Base-by-base conservation (phyloP, 108 stramenopile species). In the Cyclotella atomus region DNA sequence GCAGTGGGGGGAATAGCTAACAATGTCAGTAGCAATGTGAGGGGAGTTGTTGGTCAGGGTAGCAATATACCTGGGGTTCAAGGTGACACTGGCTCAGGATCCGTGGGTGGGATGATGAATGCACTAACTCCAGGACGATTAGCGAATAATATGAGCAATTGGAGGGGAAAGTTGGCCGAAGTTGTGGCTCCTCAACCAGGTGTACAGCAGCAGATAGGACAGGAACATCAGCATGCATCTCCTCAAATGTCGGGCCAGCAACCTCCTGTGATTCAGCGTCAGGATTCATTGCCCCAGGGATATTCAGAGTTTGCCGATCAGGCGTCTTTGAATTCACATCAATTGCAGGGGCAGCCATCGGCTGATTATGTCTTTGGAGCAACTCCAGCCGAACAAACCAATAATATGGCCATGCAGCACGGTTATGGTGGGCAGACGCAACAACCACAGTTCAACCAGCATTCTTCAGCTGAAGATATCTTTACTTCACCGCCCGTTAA, bases 121-220 rank as follows among this genome's bases (percentile, higher is more conserved):
- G 43, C 28, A 10, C 16, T 52, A 20, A 24, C 47, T 34, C 57
- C 57, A 0, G 57, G 25, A 17, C 44, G 29, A 9, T 34, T 70
- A 43, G 70, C 57, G 70, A 45, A 34, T 35, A 59, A 47, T 33
- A 59, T 70, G 57, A 55, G 44, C 45, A 34, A 16, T 30, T 70
- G 70, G 70, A 47, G 70, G 44, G 57, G 45, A 32, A 28, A 41
- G 16, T 47, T 70, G 56, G 70, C 44, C 4, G 70, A 70, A 19
- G 70, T 70, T 2, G 70, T 70, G 57, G 70, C 70, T 59, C 70
- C 70, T 2, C n/a, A 32, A 12, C 44, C 27, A n/a, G 19, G 32
- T 57, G 50, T n/a, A 6, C 29, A 38, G 16, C 33, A 38, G 60
- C 10, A 3, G 6, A 4, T 20, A 19, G 60, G 21, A 36, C 19